phyloP scores from a whole-genome alignment of 2,329 filamentous ascomycete species.

The Bipolaris oryzae region DNA sequence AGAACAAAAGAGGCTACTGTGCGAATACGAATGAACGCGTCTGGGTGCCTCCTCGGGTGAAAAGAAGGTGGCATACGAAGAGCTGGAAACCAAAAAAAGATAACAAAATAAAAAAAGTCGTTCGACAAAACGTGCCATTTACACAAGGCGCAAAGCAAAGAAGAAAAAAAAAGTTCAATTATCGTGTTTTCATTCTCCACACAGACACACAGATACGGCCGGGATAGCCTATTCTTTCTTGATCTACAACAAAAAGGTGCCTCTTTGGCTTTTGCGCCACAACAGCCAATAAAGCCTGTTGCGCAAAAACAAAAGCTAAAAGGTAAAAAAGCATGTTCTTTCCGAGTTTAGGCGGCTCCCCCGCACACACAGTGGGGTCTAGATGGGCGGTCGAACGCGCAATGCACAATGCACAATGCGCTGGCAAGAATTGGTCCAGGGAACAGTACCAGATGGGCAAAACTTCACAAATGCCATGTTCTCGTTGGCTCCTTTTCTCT shows the following conservation, averaged over 20 bases:
- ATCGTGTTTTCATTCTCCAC: neutral
- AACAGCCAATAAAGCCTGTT: neutral
- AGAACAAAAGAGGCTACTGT: neutral
- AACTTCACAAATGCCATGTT: neutral
- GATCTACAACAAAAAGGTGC: neutral
- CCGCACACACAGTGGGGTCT: neutral
- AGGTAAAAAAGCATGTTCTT: neutral
- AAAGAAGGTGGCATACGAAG: too few species aligned
- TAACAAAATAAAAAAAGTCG: too few species aligned
- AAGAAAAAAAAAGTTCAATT: neutral
- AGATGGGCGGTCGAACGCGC: neutral
- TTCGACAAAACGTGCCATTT: too few species aligned
- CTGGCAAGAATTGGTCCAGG: conserved; percentile 1
- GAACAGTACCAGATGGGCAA: neutral
- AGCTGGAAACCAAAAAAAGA: too few species aligned
- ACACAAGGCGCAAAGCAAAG: too few species aligned
- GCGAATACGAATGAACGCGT: too few species aligned
- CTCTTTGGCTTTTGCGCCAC: neutral
- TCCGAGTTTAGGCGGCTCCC: neutral
- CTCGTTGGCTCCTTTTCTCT: neutral
- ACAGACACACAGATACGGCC: neutral
- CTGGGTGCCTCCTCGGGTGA: too few species aligned
- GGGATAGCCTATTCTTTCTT: neutral
- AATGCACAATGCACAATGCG: conserved; percentile 1
- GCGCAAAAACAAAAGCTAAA: neutral